Percentiles rank a stretch among this genome's conserved stretches.
Evolutionary conservation across 2,329 filamentous ascomycete genomes (phyloP).

Genomic region (Calonectria pauciramosa): DNA sequence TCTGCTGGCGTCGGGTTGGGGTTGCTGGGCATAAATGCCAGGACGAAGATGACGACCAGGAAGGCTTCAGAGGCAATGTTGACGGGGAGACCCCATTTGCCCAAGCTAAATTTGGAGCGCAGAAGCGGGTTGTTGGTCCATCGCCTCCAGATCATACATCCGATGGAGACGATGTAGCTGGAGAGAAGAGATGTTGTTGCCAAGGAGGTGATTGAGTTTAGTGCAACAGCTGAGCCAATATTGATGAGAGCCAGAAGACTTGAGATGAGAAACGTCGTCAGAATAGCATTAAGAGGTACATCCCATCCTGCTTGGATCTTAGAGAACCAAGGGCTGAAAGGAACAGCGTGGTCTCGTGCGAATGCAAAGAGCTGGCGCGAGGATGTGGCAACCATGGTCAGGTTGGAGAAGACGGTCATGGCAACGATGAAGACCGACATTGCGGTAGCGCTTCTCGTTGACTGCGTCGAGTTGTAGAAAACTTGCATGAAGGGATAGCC

Average conservation of each 20-base stretch:
- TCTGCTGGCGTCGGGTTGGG: constrained; percentile 29
- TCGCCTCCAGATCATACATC: constrained; percentile 41
- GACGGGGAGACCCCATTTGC: constrained; percentile 32
- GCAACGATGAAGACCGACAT: constrained; percentile 37
- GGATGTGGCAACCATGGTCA: constrained; percentile 39
- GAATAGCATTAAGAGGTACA: constrained; percentile 37
- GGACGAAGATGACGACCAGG: constrained; percentile 34
- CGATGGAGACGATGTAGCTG: constrained; percentile 40
- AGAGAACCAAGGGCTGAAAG: constrained; percentile 40
- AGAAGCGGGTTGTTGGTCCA: constrained; percentile 31
- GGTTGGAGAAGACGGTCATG: constrained; percentile 40
- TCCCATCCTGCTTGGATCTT: constrained; percentile 33
- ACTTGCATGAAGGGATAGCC: constrained; percentile 43
- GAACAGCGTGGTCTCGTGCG: constrained; percentile 39
- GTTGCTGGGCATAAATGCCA: constrained; percentile 41
- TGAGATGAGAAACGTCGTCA: constrained; percentile 36
- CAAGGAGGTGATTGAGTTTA: constrained; percentile 38
- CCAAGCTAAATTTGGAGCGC: constrained; percentile 34
- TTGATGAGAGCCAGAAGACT: constrained; percentile 38
- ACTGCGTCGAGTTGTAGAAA: constrained; percentile 39
- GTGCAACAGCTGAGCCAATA: constrained; percentile 36
- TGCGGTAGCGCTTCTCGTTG: constrained; percentile 33
- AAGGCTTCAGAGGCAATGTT: constrained; percentile 39
- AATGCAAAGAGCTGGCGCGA: constrained; percentile 41
- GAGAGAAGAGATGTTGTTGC: constrained; percentile 37